phyloP scores from a whole-genome alignment of 208 protist genomes.

The Acanthamoeba quina region DNA sequence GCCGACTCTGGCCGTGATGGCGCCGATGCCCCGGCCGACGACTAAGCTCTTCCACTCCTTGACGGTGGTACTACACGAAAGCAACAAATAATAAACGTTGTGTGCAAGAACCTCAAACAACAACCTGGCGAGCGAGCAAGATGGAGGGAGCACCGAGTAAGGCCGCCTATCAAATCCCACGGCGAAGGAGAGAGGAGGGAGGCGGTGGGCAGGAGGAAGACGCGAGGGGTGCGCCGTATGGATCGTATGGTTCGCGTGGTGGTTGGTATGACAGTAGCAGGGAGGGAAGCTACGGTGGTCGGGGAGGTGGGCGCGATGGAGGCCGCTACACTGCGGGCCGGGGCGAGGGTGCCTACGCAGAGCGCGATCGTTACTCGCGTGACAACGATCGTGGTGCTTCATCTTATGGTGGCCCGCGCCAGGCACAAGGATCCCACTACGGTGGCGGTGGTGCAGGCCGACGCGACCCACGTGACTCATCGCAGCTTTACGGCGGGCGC shows the following conservation, averaged over 20 bases:
- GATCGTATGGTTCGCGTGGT: not conserved
- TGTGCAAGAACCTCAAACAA: too few species aligned
- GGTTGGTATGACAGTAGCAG: not conserved
- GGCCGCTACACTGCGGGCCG: not conserved
- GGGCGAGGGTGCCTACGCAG: not conserved
- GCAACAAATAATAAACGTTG: not conserved
- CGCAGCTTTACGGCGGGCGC: not conserved
- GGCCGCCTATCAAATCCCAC: not conserved
- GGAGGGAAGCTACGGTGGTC: not conserved
- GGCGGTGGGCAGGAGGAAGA: not conserved
- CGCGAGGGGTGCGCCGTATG: not conserved
- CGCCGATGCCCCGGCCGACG: not conserved
- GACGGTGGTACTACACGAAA: not conserved
- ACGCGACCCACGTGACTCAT: not conserved
- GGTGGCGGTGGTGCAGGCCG: not conserved
- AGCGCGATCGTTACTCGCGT: not conserved
- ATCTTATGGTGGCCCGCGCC: not conserved
- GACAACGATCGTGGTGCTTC: not conserved
- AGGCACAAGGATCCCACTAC: not conserved
- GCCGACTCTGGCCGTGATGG: slow-evolving; percentile 11
- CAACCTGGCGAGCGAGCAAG: not conserved
- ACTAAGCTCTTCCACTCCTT: not conserved
- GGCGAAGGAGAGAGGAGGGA: not conserved
- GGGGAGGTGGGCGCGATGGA: too few species aligned
- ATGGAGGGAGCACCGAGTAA: not conserved